Evolutionary conservation across 2,329 filamentous ascomycete genomes (phyloP), one percentile per base, ranked within the genome.

Genomic region (Alternaria hordeiaustralica): DNA sequence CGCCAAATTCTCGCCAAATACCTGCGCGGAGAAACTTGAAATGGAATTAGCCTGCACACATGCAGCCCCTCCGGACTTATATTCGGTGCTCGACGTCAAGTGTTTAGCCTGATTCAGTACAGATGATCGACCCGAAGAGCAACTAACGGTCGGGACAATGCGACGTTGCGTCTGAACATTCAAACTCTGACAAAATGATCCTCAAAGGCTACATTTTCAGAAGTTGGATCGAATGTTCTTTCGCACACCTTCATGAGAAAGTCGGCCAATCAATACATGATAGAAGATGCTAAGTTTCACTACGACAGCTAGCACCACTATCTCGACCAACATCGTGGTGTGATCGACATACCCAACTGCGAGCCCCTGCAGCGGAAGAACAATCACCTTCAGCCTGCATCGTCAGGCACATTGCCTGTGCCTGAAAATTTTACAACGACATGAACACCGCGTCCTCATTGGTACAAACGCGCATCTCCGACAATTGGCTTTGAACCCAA

Each of bases 91-190:
- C 36, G 21, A 18, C n/a, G 41, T 44, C 36, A 33, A 11, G 53
- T 21, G 23, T 55, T 55, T 55, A 55, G 53, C 53, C 53, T 55
- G 33, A 53, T 53, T 10, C 49, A 53, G 28, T 53, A 13, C 49
- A 53, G 20, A 53, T 53, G 30, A 18, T 41, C 49, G 21, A 36
- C 30, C 30, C 9, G 30, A 36, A 23, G 49, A 20, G 49, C 13
- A 9, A 33, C 49, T 36, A 28, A 15, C 13, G 20, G 20, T 53
- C 36, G 36, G 36, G 36, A 4, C 15, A 41, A 41, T 41, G 36
- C 36, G 36, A 41, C 36, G 36, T 41, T 41, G 36, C 36, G 36
- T 41, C 36, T 18, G 36, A 18, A 53, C 8, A 18, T 25, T 53
- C 49, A 7, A 13, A n/a, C 4, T 53, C 11, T 36, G 20, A 36